A percentile compares a stretch with the other conserved stretches of the same genome.
These are phyloP conservation scores for Aspergillus luchuensis DNA, from an alignment of 2,329 filamentous ascomycete species.

Conservation along the genomic window DNA sequence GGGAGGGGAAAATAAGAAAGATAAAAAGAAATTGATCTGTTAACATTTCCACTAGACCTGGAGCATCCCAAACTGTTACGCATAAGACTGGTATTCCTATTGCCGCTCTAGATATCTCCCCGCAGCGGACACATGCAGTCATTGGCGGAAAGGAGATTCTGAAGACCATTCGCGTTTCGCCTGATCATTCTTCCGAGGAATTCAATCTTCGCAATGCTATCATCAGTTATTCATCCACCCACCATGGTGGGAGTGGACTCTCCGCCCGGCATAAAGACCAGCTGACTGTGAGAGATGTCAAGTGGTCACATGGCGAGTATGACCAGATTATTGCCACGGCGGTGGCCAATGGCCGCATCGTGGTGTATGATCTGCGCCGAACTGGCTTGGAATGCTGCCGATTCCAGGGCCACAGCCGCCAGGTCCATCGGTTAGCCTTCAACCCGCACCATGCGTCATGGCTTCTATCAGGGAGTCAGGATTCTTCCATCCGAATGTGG, in stretches of 20 bases:
- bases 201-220: conserved; percentile 65
- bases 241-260: conserved; percentile 47
- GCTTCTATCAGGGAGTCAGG: conserved; percentile 66
- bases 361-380: conserved; percentile 65
- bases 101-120: conserved; percentile 64
- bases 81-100: conserved; percentile 68
- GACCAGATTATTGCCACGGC: conserved; percentile 64
- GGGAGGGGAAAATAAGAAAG: neutral
- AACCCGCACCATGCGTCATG: conserved; percentile 63
- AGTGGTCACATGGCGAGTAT: conserved; percentile 66
- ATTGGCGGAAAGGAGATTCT: conserved; percentile 67
- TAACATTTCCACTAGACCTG: conserved; percentile 40
- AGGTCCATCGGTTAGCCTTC: conserved; percentile 67
- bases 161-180: conserved; percentile 63
- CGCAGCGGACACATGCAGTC: conserved; percentile 63
- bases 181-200: conserved; percentile 61
- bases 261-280: conserved; percentile 58
- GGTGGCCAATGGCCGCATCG: conserved; percentile 65
- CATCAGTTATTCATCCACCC: conserved; percentile 58
- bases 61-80: conserved; percentile 57
- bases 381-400: conserved; percentile 62
- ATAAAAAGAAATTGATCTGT: conserved; percentile 7
- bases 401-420: conserved; percentile 65
- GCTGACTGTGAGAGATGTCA: conserved; percentile 65
- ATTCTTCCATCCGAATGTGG: conserved; percentile 66